Conservation (phyloP, 805 yeast genomes). For the Clavispora phyllophila region DNA sequence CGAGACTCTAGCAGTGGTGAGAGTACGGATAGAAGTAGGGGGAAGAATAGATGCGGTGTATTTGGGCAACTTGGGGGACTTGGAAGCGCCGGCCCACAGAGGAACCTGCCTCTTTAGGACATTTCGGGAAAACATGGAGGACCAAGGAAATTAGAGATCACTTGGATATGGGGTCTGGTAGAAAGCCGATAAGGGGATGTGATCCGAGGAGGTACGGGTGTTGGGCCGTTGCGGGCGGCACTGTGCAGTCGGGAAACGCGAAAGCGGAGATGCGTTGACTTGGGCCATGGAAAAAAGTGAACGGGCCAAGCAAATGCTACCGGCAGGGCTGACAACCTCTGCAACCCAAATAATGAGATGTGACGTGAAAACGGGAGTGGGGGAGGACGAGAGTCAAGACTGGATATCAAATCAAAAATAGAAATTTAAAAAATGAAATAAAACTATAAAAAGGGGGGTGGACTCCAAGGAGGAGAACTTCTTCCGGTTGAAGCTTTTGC, state of each 20-base stretch:
- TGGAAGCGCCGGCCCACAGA: background rate
- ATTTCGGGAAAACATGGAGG: background rate
- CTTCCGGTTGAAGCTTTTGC: too few species aligned
- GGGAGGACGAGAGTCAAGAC: too few species aligned
- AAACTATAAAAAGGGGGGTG: too few species aligned
- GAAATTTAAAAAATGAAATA: too few species aligned
- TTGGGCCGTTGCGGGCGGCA: background rate
- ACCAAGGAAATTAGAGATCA: background rate
- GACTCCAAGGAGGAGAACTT: too few species aligned
- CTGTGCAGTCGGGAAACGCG: background rate
- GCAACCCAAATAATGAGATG: too few species aligned
- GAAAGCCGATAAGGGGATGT: slow-evolving; percentile 1
- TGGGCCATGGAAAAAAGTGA: too few species aligned
- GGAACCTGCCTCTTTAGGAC: background rate
- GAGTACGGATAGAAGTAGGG: background rate
- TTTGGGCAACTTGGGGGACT: background rate
- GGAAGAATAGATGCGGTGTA: background rate
- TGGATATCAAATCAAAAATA: too few species aligned
- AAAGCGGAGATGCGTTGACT: background rate
- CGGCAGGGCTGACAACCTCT: too few species aligned
- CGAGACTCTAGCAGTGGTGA: background rate
- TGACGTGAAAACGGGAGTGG: too few species aligned
- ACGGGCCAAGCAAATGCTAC: too few species aligned
- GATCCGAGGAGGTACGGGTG: background rate
- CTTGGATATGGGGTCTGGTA: too few species aligned